Base-by-base conservation (phyloP, 345 rosid species). In the Eucalyptus regnans region DNA sequence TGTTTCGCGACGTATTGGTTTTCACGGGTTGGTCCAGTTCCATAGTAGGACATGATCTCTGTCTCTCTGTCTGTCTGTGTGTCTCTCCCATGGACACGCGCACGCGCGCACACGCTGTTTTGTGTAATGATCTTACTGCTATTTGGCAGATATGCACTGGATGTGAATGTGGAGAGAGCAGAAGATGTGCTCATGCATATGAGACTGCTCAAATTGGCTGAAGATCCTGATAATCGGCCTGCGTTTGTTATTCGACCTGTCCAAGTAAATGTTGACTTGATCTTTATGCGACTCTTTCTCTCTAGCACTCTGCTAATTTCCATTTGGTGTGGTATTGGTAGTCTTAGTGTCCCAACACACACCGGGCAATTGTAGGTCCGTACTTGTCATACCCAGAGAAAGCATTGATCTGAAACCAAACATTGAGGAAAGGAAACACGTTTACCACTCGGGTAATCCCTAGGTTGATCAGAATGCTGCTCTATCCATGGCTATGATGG, bases 91-190 rank as follows among this genome's bases (percentile, higher is more conserved):
- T 71, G 44, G 4, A 41, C 81, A 9, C 44, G 23, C 23, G 62
- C 20, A 37, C 76, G 13, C 41, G 68, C 25, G 27, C 13, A 3
- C 83, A 37, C 46, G 13, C 29, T 20, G 48, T 76, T 76, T 76
- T 76, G 83, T 41, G 83, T 76, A 41, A 37, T 20, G 48, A 41
- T 76, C 83, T 76, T 76, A 20, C 83, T 76, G 48, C 27, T 41
- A 10, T 48, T 76, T 20, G 48, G 90, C 89, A 97, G 99, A 87
- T 98, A 98, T 86, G 99, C 97, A 25, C 51, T 96, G 87, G 99
- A 98, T 93, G 99, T 98, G 56, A 98, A 98, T 91, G 99, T 95
- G 91, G 99, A 98, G 95, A 96, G 99, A 87, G 99, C 99, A 50
- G 99, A 96, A 89, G 99, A 97, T 91, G 99, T 98, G 52, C 94